Evolutionary conservation across 345 rosid species (phyloP), one percentile per base, ranked within the genome.

Genomic region (Durio zibethinus): DNA sequence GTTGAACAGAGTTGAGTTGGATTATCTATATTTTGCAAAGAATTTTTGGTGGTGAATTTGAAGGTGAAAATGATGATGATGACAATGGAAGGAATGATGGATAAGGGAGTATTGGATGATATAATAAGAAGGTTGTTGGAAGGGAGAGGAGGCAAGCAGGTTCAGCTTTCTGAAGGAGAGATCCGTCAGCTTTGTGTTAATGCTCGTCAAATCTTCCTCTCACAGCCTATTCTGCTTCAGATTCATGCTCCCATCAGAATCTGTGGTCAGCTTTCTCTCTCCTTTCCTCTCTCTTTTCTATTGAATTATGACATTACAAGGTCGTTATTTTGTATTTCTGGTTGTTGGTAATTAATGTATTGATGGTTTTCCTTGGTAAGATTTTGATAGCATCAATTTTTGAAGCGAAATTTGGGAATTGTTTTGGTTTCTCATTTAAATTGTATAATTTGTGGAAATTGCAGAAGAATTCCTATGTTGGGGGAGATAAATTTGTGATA

Each of bases 151-250:
- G 90, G 93, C 10, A 94, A 90, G 79, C 99, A 94, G 79, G 99
- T 92, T 61, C 98, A 94, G 91, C 89, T 94, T 23, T 97, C 99
- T 0, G 99, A 97, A 85, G 86, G 85, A 59, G 99, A 97, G 91
- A 94, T 97, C 91, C 97, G 99, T 75, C 99, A 92, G 86, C 92
- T 97, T 33, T 97, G 99, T 76, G 84, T 92, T 82, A 94, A 90
- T 84, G 93, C 99, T 59, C 91, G 98, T 67, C 97, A 97, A 87
- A 90, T 92, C 85, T 89, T 97, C 88, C 90, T 92, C 31, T 87
- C 95, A 59, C 90, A 93, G 81, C 97, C 99, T 23, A 88, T 65
- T 80, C 98, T 96, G 80, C 89, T 94, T 86, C 88, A 89, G 84
- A 73, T 94, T 43, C 89, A 81, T 79, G 97, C 98, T 79, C 99